Evolutionary conservation across 805 yeast species (phyloP), one percentile per base, ranked within the genome.

Genomic region (Candida tibetensis): DNA sequence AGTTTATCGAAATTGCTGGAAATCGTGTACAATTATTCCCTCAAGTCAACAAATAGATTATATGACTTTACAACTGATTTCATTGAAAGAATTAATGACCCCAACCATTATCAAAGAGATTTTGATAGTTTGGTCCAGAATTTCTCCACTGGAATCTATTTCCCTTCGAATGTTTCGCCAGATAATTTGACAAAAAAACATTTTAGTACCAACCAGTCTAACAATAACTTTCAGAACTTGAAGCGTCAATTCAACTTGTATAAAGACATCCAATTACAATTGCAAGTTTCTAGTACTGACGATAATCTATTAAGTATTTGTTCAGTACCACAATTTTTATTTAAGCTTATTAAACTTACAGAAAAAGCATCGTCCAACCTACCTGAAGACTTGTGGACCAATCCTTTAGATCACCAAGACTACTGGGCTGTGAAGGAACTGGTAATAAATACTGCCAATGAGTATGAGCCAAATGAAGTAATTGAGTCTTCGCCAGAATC

Each of bases 201-300:
- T 21, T 43, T 44, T 28, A 52, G 52, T 37, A 48, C 61, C 3
- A 46, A 52, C 19, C 65, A 57, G 31, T 43, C 57, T 13, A 58
- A 57, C 37, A 63, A 58, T 29, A 58, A 55, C 30, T 64, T 57
- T 37, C 74, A 69, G 37, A 67, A 66, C 42, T 51, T 69, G 37
- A 62, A 55, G 39, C 48, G 52, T 22, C 59, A 60, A 36, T 69
- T 68, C 46, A 65, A 69, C 41, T 47, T 69, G 12, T 69, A 46
- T 46, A 64, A 63, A 41, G 74, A 69, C 41, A 53, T 69, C 17
- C 66, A 71, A 5, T 51, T 69, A 16, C 74, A 69, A 28, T 42
- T 60, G 3, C 51, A 49, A 28, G 19, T 55, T 12, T 29, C 45
- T 3, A 48, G 44, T 22, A 36, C 45, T 3, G 49, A 42, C 8